These are phyloP conservation scores for Sarocladiaceae sp. DNA, from an alignment of 2,329 filamentous ascomycete genomes.

Conservation along the genomic window DNA sequence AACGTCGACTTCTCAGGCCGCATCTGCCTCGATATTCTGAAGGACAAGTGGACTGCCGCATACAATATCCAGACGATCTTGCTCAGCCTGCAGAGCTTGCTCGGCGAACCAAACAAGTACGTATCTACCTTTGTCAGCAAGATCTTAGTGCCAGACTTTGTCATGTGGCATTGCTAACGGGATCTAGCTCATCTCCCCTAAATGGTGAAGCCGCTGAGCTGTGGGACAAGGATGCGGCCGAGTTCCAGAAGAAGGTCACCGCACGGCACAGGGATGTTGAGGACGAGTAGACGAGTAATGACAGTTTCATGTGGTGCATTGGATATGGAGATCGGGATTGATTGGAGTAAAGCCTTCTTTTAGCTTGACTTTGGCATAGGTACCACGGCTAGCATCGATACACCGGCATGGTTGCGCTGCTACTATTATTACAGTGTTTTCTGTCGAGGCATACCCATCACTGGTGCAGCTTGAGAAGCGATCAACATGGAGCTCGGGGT, in stretches of 20 bases:
- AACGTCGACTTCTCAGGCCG: constrained; percentile 97
- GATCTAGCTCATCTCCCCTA: constrained; percentile 74
- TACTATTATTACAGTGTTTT: too few species aligned
- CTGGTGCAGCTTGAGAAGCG: too few species aligned
- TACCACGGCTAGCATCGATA: not conserved
- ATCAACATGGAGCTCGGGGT: too few species aligned
- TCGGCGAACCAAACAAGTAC: constrained; percentile 98
- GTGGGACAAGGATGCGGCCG: constrained; percentile 83
- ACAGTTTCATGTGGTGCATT: constrained; percentile 9
- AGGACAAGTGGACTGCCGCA: constrained; percentile 98
- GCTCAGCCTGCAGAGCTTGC: constrained; percentile 86
- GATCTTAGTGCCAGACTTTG: not conserved
- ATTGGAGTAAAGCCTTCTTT: constrained; percentile 7
- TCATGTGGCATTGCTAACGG: constrained; percentile 14
- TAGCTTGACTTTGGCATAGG: not conserved
- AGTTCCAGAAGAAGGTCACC: constrained; percentile 77
- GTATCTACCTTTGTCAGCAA: constrained; percentile 30
- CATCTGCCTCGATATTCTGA: constrained; percentile 96
- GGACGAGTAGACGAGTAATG: constrained; percentile 45
- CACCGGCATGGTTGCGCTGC: not conserved
- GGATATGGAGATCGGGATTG: not conserved
- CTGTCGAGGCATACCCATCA: too few species aligned
- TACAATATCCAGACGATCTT: constrained; percentile 95
- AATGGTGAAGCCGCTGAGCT: constrained; percentile 95
- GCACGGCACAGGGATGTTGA: constrained; percentile 61